Percentiles rank a stretch among this genome's conserved stretches.
Conservation (phyloP, 495 filamentous ascomycete genomes). For the Neurospora sp. region DNA sequence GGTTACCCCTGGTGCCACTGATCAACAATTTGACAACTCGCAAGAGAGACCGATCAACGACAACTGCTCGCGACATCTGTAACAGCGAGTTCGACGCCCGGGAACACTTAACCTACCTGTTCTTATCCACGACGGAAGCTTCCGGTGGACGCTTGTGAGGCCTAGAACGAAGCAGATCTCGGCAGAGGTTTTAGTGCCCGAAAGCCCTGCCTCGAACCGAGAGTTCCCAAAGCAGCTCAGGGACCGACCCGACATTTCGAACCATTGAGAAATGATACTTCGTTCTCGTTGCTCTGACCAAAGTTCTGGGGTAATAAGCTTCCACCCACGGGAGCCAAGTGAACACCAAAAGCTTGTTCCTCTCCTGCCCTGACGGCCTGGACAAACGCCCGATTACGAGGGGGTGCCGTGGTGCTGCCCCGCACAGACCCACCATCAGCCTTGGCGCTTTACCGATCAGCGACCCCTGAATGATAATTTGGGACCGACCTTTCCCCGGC, state of each 20-base stretch:
- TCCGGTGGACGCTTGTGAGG: neutral
- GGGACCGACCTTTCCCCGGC: neutral
- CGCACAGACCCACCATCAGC: neutral
- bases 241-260: neutral
- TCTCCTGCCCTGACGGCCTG: neutral
- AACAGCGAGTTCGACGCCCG: neutral
- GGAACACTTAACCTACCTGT: neutral
- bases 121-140: neutral
- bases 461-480: neutral
- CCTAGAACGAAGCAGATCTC: neutral
- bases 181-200: neutral
- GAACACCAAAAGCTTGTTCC: neutral
- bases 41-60: neutral
- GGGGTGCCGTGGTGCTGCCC: neutral
- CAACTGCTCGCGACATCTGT: neutral
- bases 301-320: neutral
- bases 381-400: neutral
- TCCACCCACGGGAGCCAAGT: neutral
- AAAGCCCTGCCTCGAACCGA: neutral
- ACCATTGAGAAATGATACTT: neutral
- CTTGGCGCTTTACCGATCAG: neutral
- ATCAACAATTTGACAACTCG: neutral
- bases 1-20: neutral
- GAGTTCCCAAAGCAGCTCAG: neutral
- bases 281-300: neutral